Evolutionary conservation across 805 yeast genomes (phyloP).

Genomic region (Candida lessepsii): DNA sequence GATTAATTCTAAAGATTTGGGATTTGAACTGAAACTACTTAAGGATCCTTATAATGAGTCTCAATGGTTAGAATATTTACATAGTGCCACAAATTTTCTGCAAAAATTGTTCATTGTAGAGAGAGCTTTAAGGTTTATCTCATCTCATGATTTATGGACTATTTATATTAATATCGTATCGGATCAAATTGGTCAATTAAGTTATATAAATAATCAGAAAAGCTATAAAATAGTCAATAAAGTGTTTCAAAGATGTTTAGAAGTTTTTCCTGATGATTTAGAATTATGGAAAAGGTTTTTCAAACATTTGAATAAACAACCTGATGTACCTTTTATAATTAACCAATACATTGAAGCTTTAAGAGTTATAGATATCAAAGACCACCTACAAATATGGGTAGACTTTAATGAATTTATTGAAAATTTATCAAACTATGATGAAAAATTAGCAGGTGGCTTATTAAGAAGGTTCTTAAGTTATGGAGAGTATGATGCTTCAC

Average conservation of each 20-base stretch:
- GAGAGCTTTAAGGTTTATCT: slow-evolving; percentile 47
- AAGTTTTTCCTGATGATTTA: slow-evolving; percentile 5
- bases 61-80: slow-evolving; percentile 47
- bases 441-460: slow-evolving; percentile 1
- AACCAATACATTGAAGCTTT: slow-evolving; percentile 12
- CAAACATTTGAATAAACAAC: slow-evolving; percentile 8
- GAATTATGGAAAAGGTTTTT: slow-evolving; percentile 11
- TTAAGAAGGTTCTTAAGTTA: slow-evolving; percentile 11
- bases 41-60: slow-evolving; percentile 32
- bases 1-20: slow-evolving; percentile 26
- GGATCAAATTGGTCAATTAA: slow-evolving; percentile 19
- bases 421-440: slow-evolving; percentile 6
- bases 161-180: slow-evolving; percentile 45
- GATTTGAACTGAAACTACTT: slow-evolving; percentile 34
- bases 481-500: slow-evolving; percentile 9
- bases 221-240: slow-evolving; percentile 32
- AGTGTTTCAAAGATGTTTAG: slow-evolving; percentile 37
- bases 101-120: slow-evolving; percentile 47
- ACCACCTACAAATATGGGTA: slow-evolving; percentile 30
- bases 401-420: slow-evolving; percentile 56
- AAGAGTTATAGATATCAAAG: slow-evolving; percentile 1
- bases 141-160: slow-evolving; percentile 57
- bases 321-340: slow-evolving; percentile 8
- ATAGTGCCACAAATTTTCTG: slow-evolving; percentile 20
- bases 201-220: slow-evolving; percentile 25